Evolutionary conservation across 2,329 filamentous ascomycete species (phyloP).

Genomic region (Triangularia verruculosa): DNA sequence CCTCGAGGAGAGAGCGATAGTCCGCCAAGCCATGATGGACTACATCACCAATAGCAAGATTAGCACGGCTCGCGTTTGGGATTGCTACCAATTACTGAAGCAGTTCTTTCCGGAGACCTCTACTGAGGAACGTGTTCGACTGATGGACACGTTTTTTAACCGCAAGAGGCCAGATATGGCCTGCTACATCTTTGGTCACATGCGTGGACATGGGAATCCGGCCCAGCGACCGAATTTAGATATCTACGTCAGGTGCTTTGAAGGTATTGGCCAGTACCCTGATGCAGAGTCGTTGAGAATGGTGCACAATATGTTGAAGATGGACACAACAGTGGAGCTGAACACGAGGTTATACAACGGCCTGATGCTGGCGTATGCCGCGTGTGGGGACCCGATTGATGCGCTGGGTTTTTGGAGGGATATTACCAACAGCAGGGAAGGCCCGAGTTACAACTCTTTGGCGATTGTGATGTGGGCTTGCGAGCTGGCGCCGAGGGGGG

Average conservation of each 20-base stretch:
- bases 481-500: conserved; percentile 58
- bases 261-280: conserved; percentile 63
- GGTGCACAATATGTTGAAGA: conserved; percentile 90
- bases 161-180: conserved; percentile 81
- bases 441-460: conserved; percentile 77
- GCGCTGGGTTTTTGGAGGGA: conserved; percentile 81
- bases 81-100: conserved; percentile 62
- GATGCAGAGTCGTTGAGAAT: conserved; percentile 66
- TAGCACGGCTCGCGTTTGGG: conserved; percentile 63
- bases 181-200: conserved; percentile 82
- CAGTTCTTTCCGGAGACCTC: conserved; percentile 65
- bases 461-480: conserved; percentile 78
- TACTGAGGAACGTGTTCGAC: conserved; percentile 59
- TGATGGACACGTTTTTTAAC: conserved; percentile 82
- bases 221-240: conserved; percentile 65
- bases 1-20: conserved; percentile 62
- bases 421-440: conserved; percentile 79
- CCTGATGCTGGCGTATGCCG: conserved; percentile 80
- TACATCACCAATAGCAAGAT: conserved; percentile 64
- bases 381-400: conserved; percentile 61
- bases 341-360: conserved; percentile 77
- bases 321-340: conserved; percentile 77
- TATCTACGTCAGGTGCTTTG: conserved; percentile 75
- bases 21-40: conserved; percentile 63
- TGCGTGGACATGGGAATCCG: conserved; percentile 72